Base-by-base conservation (phyloP, 768 basidiomycete genomes). In the Terana coerulea region DNA sequence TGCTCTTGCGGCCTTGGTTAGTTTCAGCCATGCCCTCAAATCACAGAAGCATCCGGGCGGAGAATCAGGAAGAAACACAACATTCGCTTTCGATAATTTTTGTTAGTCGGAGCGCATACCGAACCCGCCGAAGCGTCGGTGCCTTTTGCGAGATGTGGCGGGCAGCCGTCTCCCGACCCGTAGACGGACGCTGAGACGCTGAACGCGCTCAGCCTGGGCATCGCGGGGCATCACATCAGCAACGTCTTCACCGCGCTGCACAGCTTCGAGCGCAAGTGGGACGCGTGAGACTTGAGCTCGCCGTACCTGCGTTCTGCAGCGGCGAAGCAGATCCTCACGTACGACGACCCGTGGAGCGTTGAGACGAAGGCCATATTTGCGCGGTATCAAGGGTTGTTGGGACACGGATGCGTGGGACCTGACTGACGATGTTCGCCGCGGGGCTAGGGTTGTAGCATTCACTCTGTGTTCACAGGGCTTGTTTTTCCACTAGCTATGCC, bases 231-330 rank as follows among this genome's bases (percentile, higher is more conserved):
- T 21, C 42, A 53, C 53, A 52, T 57, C 53, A 30, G 33, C 14
- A 52, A 49, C 25, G 39, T 56, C 36, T 88, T 75, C 63, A 63
- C 64, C 25, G 86, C 77, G n/a, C 67, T 62, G 19, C 72, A 77
- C 43, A 92, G 92, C 14, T 98, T 91, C 71, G 74, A 69, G 21
- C 74, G 87, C 35, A 58, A 68, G 34, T 97, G 92, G 93, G 95
- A 97, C 64, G 57, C 59, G n/a, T 97, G 94, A n/a, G n/a, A n/a
- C 68, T 95, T 93, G 2, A 74, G 71, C 47, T 95, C 95, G 50
- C 95, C 95, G 10, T 98, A 75, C 72, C 69, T 97, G 59, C 74
- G 72, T 35, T 88, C 87, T 19, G 43, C 62, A 3, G 67, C 69
- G 1, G 73, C 74, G 5, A 65, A 68, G 15, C 91, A 95, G 65